Base-by-base conservation (phyloP, 805 yeast species). In the Tetrapisispora phaffii region DNA sequence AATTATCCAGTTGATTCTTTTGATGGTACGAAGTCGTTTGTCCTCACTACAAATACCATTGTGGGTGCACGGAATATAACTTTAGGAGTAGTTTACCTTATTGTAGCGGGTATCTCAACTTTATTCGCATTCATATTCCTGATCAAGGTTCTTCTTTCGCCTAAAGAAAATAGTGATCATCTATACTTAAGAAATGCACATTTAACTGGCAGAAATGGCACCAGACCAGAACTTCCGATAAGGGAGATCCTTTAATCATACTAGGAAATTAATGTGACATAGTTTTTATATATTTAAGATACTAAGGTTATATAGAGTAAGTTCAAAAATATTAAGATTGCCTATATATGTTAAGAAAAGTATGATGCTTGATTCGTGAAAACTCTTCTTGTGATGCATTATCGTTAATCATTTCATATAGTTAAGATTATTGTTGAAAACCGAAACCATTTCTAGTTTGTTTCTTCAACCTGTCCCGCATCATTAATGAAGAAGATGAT, bases 11-110 rank as follows among this genome's bases (percentile, higher is more conserved):
- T 87, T 10, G 59, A 78, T 0, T 66, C 77, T 6, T 90, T 79
- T 67, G 90, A 95, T 3, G 98, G 98, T 15, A 78, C 88, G 21
- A 90, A 90, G 65, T 75, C 86, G 2, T 50, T 90, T 31, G 82
- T 90, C 0, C 64, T 90, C 16, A 80, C 96, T 9, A 87, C 96
- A 4, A 82, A 84, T 47, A 75, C 85, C 34, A 79, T 82, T 2
- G 74, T 89, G 53, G 97, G 97, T 7, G 97, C 96, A 8, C 72
- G 94, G 41, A 88, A 89, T 63, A 63, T 82, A 62, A 79, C 84
- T 51, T 65, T 93, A 48, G 97, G 97, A 1, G 74, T 90, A 20
- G 82, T 94, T 20, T 93, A 85, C 63, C 63, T 89, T 43, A 79
- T 86, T 4, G 88, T 86, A n/a, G 96, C 96, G 0, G 85, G 82